Conservation (phyloP, 2,329 filamentous ascomycete species). For the Chaetomiaceae sp. region DNA sequence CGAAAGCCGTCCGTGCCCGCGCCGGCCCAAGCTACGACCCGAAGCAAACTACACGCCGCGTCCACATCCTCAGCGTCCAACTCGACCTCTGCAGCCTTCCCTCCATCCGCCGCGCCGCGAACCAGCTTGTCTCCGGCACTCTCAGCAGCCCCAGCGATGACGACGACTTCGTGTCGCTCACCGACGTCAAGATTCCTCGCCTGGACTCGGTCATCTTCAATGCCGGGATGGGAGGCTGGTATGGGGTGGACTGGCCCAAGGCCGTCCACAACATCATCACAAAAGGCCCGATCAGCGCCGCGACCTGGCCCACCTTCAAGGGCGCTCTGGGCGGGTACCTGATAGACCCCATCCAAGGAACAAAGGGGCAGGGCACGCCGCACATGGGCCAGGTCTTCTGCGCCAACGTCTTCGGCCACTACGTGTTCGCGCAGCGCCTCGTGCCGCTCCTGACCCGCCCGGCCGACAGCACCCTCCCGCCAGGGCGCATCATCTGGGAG, state of each 20-base stretch:
- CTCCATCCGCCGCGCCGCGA: conserved; percentile 47
- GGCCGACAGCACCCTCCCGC: conserved; percentile 32
- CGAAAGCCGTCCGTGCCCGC: conserved; percentile 36
- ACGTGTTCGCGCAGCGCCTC: conserved; percentile 78
- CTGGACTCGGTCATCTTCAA: conserved; percentile 81
- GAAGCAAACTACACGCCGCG: conserved; percentile 42
- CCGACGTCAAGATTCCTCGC: conserved; percentile 55
- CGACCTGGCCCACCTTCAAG: conserved; percentile 79
- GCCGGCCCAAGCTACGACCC: conserved; percentile 37
- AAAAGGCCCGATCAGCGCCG: conserved; percentile 57
- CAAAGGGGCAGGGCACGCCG: conserved; percentile 45
- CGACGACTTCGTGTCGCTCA: conserved; percentile 35
- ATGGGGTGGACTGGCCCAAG: conserved; percentile 64
- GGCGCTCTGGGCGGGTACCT: conserved; percentile 47
- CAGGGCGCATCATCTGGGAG: conserved; percentile 78
- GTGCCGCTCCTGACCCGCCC: conserved; percentile 63
- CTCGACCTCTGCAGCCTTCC: conserved; percentile 58
- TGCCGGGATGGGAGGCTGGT: conserved; percentile 85
- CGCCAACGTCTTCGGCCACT: conserved; percentile 93
- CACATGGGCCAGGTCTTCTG: conserved; percentile 77
- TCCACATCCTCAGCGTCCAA: conserved; percentile 56
- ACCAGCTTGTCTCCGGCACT: conserved; percentile 40
- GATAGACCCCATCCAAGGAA: conserved; percentile 48
- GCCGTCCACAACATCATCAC: conserved; percentile 54
- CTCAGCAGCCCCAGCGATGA: conserved; percentile 42